Percentiles rank a stretch among this genome's conserved stretches.
Conservation (phyloP, 306 rosid genomes). For the Castanospermum australe region DNA sequence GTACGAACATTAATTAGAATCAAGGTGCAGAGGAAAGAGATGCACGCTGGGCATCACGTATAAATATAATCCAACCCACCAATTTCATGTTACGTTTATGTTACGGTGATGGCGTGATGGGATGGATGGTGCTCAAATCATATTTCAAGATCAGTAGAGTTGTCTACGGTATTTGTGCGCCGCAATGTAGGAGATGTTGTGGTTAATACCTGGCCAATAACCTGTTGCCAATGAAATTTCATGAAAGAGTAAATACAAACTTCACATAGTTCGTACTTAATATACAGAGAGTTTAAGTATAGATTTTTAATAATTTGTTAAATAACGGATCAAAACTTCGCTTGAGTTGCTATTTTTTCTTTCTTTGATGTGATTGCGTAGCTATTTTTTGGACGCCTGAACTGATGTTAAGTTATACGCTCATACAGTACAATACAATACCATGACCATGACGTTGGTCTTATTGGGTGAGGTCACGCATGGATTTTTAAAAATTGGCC, state of each 20-base stretch:
- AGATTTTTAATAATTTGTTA: neutral
- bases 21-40: neutral
- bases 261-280: neutral
- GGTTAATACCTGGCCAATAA: neutral
- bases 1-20: neutral
- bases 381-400: neutral
- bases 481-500: neutral
- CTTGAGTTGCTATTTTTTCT: neutral
- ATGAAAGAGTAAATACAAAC: neutral
- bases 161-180: no score
- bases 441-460: neutral
- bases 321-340: neutral
- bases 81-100: neutral
- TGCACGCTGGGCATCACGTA: constrained; percentile 20
- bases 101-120: neutral
- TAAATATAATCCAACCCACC: constrained; percentile 4
- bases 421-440: no score
- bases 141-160: neutral
- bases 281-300: neutral
- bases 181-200: neutral
- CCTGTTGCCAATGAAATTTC: neutral
- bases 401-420: neutral
- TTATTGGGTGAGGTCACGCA: neutral
- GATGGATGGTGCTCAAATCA: neutral
- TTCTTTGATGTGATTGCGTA: no score